A percentile compares a stretch with the other conserved stretches of the same genome.
Conservation (phyloP, 2,329 filamentous ascomycete species). For the Calonectria multiphialidica region DNA sequence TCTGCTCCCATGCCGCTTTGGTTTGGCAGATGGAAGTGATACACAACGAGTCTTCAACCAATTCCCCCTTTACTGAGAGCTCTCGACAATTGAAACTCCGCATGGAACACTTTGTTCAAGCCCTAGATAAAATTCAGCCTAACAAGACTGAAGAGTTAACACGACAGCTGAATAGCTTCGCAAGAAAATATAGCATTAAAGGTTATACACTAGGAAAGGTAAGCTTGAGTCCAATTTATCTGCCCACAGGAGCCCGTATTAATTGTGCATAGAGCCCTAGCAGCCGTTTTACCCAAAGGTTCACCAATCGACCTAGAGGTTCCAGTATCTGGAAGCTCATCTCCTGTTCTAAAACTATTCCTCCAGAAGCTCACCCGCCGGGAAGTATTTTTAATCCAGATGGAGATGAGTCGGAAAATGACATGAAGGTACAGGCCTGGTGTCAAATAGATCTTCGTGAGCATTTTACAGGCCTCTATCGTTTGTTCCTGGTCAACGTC, state of each 20-base stretch:
- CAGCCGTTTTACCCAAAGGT: not conserved
- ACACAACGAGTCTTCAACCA: not conserved
- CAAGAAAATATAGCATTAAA: not conserved
- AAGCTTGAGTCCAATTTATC: not conserved
- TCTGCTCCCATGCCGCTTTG: constrained; percentile 19
- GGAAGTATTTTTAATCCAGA: not conserved
- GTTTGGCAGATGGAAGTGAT: not conserved
- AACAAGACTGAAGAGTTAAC: not conserved
- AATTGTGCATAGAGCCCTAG: not conserved
- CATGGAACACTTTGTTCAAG: not conserved
- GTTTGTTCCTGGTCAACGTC: not conserved
- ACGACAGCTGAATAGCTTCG: not conserved
- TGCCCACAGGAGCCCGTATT: not conserved
- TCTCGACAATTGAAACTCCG: not conserved
- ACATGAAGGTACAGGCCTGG: not conserved
- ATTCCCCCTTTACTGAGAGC: not conserved
- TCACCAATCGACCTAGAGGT: not conserved
- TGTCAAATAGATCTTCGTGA: not conserved
- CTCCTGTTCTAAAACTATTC: not conserved
- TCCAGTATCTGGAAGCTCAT: not conserved
- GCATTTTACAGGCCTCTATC: not conserved
- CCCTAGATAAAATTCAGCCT: not conserved
- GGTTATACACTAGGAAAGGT: not conserved
- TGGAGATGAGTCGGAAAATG: not conserved
- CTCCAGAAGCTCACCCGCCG: too few species aligned